Evolutionary conservation across 1,139 yeast genomes (phyloP), one percentile per base, ranked within the genome.

Genomic region (Zhuliangozyma parablackwelliae): DNA sequence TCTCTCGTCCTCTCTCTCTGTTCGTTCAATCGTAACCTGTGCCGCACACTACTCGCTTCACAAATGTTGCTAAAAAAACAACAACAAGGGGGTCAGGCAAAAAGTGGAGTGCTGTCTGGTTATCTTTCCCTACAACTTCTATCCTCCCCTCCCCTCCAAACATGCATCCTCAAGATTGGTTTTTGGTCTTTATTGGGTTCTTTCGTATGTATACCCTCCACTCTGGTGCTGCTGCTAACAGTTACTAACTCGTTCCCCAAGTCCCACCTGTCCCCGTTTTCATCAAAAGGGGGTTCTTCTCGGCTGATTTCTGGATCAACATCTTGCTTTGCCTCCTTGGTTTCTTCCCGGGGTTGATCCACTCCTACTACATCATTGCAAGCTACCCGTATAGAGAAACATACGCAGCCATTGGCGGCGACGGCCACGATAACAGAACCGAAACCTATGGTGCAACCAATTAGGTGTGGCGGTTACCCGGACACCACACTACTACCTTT

Each of bases 211-310:
- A 34, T 26, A 7, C 24, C 3, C 24, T 12, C 31, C 21, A 16
- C 16, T 16, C 4, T 16, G 4, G 16, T 16, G 16, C 16, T 41
- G 48, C 37, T 39, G 40, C 9, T 8, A 9, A 25, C 20, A 27
- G 20, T 27, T 33, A 33, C 29, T 31, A 20, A 28, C 28, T 10
- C 7, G 3, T 21, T 26, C 8, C 29, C 5, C 8, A 53, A 53
- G 54, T 86, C 36, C 96, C 96, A 5, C 95, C 95, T 5, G 64
- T 87, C 26, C 90, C 95, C 9, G 96, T 88, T 24, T 73, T 82
- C 45, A 62, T 87, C 46, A 86, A 86, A 59, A 68, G 89, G 46
- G 95, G 95, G 1, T 58, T 82, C 49, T 76, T 76, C 50, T 75
- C 88, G 5, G 78, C 80, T 28, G 94, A 83, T 51, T 76, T 82